Conservation (phyloP, 306 rosid species). For the Sphenostylis stenocarpa region DNA sequence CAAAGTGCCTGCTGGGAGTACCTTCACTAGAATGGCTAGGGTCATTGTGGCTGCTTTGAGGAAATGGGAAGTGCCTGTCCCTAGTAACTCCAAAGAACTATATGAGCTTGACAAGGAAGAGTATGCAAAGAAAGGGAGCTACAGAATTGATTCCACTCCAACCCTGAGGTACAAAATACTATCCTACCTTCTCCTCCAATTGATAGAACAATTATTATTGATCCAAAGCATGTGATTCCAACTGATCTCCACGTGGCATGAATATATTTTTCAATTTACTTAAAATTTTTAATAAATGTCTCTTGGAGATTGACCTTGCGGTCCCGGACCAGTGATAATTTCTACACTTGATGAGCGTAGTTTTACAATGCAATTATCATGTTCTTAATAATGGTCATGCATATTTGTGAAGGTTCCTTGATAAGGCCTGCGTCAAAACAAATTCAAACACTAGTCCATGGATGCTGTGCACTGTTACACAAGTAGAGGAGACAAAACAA, state of each 20-base stretch:
- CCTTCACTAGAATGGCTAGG: slow-evolving; percentile 59
- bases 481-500: slow-evolving; percentile 88
- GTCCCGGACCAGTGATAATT: not conserved
- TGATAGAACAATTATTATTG: not conserved
- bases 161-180: slow-evolving; percentile 50
- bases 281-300: not conserved
- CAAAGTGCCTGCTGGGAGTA: slow-evolving; percentile 70
- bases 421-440: slow-evolving; percentile 64
- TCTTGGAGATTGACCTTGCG: not conserved
- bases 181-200: not conserved
- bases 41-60: slow-evolving; percentile 65
- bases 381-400: not conserved
- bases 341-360: not conserved
- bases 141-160: slow-evolving; percentile 59
- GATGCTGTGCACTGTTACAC: slow-evolving; percentile 69
- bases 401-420: slow-evolving; percentile 52
- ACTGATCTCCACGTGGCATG: not conserved
- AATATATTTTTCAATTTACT: not conserved
- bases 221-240: not conserved
- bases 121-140: slow-evolving; percentile 51
- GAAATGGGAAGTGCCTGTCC: slow-evolving; percentile 49
- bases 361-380: not conserved
- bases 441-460: slow-evolving; percentile 51
- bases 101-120: slow-evolving; percentile 59
- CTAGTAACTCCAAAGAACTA: slow-evolving; percentile 61